Conservation (phyloP, 2,329 filamentous ascomycete genomes). For the Trichoderma cornu-damae region DNA sequence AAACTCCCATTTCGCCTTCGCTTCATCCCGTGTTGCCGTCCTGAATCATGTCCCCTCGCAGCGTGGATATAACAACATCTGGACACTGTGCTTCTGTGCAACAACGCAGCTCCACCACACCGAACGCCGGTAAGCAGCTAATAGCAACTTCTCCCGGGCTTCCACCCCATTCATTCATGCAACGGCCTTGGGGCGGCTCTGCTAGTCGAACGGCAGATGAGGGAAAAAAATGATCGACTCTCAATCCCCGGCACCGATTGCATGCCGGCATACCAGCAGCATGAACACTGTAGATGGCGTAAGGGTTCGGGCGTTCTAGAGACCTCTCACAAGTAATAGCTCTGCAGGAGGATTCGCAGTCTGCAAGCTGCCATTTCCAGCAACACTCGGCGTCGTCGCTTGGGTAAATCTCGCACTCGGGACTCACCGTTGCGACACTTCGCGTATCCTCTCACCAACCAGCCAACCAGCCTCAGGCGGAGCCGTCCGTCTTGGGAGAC, state of each 20-base stretch:
- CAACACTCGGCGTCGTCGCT: not conserved
- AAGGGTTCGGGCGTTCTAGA: not conserved
- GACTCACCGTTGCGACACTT: not conserved
- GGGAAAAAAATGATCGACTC: not conserved
- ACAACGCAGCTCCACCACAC: not conserved
- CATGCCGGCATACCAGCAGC: not conserved
- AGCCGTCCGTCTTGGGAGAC: not conserved
- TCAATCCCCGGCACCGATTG: not conserved
- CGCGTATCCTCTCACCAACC: not conserved
- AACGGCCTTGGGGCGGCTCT: not conserved
- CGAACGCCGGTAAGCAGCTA: too few species aligned
- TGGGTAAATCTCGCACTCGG: not conserved
- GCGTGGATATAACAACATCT: constrained; percentile 5
- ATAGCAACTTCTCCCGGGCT: not conserved
- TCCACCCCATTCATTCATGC: not conserved
- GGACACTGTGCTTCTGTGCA: not conserved
- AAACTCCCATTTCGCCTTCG: not conserved
- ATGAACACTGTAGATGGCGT: too few species aligned
- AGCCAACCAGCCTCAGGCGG: not conserved
- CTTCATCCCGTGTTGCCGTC: not conserved
- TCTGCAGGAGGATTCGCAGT: too few species aligned
- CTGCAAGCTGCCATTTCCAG: not conserved
- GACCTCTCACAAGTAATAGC: not conserved
- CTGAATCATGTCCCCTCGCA: not conserved
- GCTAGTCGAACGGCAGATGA: not conserved